These are phyloP conservation scores for Penicillium occitanis DNA, from an alignment of 2,329 filamentous ascomycete species.

Conservation along the genomic window DNA sequence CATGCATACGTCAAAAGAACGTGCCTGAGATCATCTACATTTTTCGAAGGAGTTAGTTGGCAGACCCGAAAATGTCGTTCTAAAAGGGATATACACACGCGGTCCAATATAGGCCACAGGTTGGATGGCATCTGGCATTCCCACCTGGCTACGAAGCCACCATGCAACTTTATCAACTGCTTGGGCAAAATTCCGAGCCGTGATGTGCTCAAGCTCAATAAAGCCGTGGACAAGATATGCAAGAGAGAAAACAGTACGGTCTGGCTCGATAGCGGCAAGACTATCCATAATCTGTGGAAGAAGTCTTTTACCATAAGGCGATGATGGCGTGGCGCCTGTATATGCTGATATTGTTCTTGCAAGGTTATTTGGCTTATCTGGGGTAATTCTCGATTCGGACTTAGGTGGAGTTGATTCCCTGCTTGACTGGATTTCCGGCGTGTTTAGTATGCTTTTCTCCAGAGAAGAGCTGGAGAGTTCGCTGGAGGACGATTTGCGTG, in stretches of 20 bases:
- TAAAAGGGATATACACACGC: neutral
- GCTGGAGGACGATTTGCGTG: neutral
- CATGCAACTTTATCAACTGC: constrained; percentile 15
- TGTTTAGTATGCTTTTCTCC: neutral
- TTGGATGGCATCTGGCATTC: constrained; percentile 1
- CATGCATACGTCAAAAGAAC: constrained; percentile 14
- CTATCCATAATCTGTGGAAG: constrained; percentile 17
- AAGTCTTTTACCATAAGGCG: constrained; percentile 8
- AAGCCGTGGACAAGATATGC: neutral
- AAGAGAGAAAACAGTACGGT: constrained; percentile 6
- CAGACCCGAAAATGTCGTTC: neutral
- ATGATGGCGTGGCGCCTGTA: neutral
- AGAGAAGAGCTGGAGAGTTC: neutral
- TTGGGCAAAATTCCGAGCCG: neutral
- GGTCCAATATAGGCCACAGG: constrained; percentile 18
- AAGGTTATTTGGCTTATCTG: neutral
- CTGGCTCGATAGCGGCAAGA: constrained; percentile 3
- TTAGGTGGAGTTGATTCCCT: neutral
- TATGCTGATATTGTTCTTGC: neutral
- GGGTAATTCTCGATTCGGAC: neutral
- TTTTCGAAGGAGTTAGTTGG: neutral
- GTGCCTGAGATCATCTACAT: constrained; percentile 12
- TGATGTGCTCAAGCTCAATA: neutral
- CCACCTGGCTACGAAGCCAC: constrained; percentile 13
- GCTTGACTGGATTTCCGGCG: neutral